Evolutionary conservation across 306 rosid species (phyloP), one percentile per base, ranked within the genome.

Genomic region (Casuarina glauca): DNA sequence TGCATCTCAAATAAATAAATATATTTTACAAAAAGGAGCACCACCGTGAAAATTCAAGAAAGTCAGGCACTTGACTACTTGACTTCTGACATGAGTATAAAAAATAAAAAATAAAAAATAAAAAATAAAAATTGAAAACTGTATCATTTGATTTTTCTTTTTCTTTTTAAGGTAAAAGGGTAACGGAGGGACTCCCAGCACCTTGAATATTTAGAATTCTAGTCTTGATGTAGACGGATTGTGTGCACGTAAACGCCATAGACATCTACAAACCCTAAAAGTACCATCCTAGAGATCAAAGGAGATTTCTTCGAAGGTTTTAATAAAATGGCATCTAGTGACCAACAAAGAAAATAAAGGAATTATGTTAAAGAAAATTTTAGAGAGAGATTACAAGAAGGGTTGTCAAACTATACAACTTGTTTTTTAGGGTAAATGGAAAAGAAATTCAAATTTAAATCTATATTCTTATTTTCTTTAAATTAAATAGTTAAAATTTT

Each of bases 301-400:
- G 89, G 90, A 57, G 97, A 93, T 80, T 84, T 93, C 93, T 91
- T 95, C 0, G 91, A 86, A 84, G 97, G 85, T 82, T 86, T 93
- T 75, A 91, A 74, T 46, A 84, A 82, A 68, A 91, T 81, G 78
- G 83, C 63, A 77, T 91, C 96, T 97, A 93, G 97, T 58, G 42
- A 85, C 74, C 74, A 74, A 82, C 17, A 61, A 61, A 46, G 39
- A 51, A 52, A 74, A 0, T 69, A 6, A 42, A 66, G 20, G 43
- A 74, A 84, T 39, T 45, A 42, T 46, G 50, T 46, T 46, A 46
- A 46, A 46, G 10, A 76, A 38, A 19, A 36, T 8, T 20, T 16
- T n/a, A 70, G 16, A 6, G 66, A 32, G 68, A 43, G 75, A 82
- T 51, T 42, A 54, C 32, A 50, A 73, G 39, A 69, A 74, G 32